A percentile compares a stretch with the other conserved stretches of the same genome.
phyloP scores from a whole-genome alignment of 2,329 filamentous ascomycete genomes.

The Cladophialophora psammophila region DNA sequence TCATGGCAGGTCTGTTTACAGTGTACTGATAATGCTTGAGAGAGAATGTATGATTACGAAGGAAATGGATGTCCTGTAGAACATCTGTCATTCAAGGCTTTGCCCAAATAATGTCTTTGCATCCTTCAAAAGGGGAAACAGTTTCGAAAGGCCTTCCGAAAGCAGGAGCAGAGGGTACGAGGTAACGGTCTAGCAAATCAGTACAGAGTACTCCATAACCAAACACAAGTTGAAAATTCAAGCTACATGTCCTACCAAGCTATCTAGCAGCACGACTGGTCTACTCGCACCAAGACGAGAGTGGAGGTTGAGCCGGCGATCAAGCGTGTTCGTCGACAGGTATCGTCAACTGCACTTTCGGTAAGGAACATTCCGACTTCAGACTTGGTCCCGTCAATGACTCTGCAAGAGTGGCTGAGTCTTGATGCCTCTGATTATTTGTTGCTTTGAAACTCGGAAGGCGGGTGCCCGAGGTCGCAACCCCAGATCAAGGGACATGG shows the following conservation, averaged over 20 bases:
- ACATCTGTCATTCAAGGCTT: not conserved
- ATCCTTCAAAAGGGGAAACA: not conserved
- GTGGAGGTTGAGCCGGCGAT: not conserved
- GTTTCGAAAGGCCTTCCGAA: not conserved
- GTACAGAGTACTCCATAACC: not conserved
- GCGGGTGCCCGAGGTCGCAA: conserved; percentile 17
- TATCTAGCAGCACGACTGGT: not conserved
- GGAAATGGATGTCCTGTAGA: not conserved
- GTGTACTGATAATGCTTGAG: conserved; percentile 3
- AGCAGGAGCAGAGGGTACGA: conserved; percentile 10
- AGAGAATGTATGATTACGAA: conserved; percentile 12
- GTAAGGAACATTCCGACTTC: conserved; percentile 25
- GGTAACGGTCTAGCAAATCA: conserved; percentile 20
- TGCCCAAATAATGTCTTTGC: not conserved
- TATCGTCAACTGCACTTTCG: conserved; percentile 14
- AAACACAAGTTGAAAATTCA: conserved; percentile 14
- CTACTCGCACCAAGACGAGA: not conserved
- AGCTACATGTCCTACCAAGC: not conserved
- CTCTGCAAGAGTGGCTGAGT: conserved; percentile 30
- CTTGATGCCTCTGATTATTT: conserved; percentile 13
- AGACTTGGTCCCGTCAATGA: conserved; percentile 13
- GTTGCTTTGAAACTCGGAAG: conserved; percentile 31
- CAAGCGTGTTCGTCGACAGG: conserved; percentile 8
- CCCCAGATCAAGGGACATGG: conserved; percentile 14
- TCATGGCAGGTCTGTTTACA: not conserved